A percentile compares a stretch with the other conserved stretches of the same genome.
Conservation (phyloP, 768 basidiomycete genomes). For the Tricholoma sp. region DNA sequence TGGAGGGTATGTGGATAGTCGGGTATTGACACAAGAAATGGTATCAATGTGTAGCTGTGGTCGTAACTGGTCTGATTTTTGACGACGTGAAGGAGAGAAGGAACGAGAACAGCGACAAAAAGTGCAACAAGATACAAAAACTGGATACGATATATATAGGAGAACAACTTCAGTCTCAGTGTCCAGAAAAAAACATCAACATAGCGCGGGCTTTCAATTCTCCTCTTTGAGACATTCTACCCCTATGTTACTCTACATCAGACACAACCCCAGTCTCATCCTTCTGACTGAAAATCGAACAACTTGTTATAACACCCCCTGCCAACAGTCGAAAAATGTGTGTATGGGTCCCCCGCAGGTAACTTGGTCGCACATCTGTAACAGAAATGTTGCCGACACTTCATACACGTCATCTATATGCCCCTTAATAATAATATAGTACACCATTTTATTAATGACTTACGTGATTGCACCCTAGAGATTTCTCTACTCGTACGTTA, state of each 20-base stretch:
- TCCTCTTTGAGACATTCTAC: constrained; percentile 9
- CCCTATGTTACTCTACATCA: constrained; percentile 17
- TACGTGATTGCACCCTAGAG: constrained; percentile 85
- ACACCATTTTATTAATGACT: constrained; percentile 19
- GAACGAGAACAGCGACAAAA: constrained; percentile 21
- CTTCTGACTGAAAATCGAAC: constrained; percentile 66
- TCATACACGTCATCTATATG: constrained; percentile 69
- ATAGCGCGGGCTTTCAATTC: constrained; percentile 34
- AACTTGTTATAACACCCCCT: constrained; percentile 56
- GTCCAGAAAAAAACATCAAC: constrained; percentile 27
- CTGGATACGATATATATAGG: constrained; percentile 18
- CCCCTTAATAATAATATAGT: constrained; percentile 6
- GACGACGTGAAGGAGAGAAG: constrained; percentile 26
- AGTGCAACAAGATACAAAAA: constrained; percentile 16
- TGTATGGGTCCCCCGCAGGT: constrained; percentile 47
- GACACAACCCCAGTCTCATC: constrained; percentile 45
- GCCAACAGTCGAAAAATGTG: constrained; percentile 58
- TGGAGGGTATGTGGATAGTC: constrained; percentile 36
- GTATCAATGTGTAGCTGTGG: constrained; percentile 39
- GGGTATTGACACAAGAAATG: constrained; percentile 51
- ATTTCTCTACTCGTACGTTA: constrained; percentile 67
- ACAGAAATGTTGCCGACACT: constrained; percentile 76
- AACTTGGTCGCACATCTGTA: constrained; percentile 68
- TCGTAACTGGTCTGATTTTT: constrained; percentile 24
- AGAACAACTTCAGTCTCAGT: constrained; percentile 3